Conservation (phyloP, 78 protist genomes). For the Creolimax fragrantissima region DNA sequence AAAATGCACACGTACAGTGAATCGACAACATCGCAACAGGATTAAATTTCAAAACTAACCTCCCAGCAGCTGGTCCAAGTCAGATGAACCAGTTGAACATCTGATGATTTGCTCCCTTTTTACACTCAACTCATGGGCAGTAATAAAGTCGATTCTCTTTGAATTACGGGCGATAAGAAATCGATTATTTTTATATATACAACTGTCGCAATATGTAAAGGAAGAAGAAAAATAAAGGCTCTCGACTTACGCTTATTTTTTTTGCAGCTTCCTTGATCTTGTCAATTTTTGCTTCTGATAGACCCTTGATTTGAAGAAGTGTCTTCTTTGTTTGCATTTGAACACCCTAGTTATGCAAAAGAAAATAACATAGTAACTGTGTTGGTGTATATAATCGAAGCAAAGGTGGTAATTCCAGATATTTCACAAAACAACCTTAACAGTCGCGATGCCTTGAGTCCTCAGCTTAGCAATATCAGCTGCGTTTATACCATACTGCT, state of each 20-base stretch:
- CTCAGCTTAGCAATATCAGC: constrained; percentile 61
- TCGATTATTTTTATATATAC: neutral
- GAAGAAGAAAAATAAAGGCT: no score
- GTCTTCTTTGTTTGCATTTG: constrained; percentile 39
- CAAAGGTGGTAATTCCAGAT: no score
- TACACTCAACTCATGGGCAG: constrained; percentile 10
- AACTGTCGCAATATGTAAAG: no score
- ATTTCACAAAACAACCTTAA: no score
- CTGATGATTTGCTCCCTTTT: constrained; percentile 47
- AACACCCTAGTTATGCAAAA: constrained; percentile 19
- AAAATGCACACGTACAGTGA: neutral
- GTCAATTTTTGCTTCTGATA: constrained; percentile 68
- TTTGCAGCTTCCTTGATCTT: constrained; percentile 50
- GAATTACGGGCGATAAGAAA: neutral
- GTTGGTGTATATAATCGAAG: no score
- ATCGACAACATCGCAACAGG: neutral
- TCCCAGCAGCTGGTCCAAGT: constrained; percentile 71
- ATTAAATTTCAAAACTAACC: neutral
- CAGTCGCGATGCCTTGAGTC: constrained; percentile 50
- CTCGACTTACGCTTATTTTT: neutral
- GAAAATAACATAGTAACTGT: neutral
- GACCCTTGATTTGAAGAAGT: constrained; percentile 47
- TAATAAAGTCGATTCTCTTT: constrained; percentile 22
- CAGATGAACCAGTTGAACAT: constrained; percentile 84
- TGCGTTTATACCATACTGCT: constrained; percentile 50